Percentiles rank a stretch among this genome's conserved stretches.
phyloP scores from a whole-genome alignment of 2,329 filamentous ascomycete species.

The Akanthomyces lecanii region DNA sequence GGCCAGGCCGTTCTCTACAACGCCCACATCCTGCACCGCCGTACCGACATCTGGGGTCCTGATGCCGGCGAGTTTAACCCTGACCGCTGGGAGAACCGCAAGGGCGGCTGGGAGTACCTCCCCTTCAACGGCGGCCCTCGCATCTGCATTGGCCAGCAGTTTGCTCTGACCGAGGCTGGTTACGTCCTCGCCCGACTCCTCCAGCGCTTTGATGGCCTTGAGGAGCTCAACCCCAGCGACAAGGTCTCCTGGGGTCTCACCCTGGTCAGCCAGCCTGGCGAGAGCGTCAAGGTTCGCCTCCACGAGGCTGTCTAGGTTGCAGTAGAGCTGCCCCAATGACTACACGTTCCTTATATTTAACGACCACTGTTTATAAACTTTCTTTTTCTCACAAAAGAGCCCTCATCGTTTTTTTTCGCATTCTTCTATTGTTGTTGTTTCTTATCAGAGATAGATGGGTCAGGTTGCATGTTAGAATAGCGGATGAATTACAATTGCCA shows the following conservation, averaged over 20 bases:
- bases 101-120: slow-evolving; percentile 30
- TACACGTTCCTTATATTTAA: neutral
- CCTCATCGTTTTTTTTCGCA: neutral
- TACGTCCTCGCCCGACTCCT: slow-evolving; percentile 20
- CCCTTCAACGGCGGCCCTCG: slow-evolving; percentile 35
- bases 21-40: slow-evolving; percentile 30
- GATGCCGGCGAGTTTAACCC: slow-evolving; percentile 31
- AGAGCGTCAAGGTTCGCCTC: slow-evolving; percentile 16
- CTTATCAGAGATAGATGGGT: slow-evolving; percentile 4
- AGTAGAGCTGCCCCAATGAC: neutral
- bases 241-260: slow-evolving; percentile 16
- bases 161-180: slow-evolving; percentile 26
- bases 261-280: slow-evolving; percentile 14
- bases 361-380: neutral
- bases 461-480: neutral
- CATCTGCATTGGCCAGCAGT: slow-evolving; percentile 34
- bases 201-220: slow-evolving; percentile 21
- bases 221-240: slow-evolving; percentile 8
- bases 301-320: slow-evolving; percentile 11
- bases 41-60: slow-evolving; percentile 32
- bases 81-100: slow-evolving; percentile 31
- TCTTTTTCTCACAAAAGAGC: neutral
- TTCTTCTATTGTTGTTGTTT: neutral
- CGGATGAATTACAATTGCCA: neutral
- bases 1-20: slow-evolving; percentile 35